Conservation (phyloP, 2,329 filamentous ascomycete genomes). For the Dryadomyces quercivorus region DNA sequence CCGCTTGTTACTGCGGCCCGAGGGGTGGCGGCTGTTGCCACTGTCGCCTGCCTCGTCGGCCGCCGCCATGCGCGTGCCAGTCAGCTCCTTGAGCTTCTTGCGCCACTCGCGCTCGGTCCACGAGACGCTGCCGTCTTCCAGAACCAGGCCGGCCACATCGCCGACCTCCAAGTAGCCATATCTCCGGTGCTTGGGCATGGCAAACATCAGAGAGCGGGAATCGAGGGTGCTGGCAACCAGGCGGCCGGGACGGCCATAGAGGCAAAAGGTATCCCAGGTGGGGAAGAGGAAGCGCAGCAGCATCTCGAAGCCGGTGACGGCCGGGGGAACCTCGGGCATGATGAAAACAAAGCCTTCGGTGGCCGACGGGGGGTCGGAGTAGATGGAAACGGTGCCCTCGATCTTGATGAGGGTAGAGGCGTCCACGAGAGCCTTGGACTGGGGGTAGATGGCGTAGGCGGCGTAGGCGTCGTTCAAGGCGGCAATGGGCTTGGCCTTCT, state of each 20-base stretch:
- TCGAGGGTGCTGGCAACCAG: slow-evolving; percentile 82
- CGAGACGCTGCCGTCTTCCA: slow-evolving; percentile 58
- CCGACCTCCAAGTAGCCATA: slow-evolving; percentile 86
- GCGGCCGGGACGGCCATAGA: slow-evolving; percentile 82
- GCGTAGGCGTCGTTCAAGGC: slow-evolving; percentile 85
- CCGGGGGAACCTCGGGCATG: slow-evolving; percentile 91
- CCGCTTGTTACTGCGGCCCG: slow-evolving; percentile 45
- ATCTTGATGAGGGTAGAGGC: slow-evolving; percentile 90
- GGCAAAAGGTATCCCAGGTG: slow-evolving; percentile 79
- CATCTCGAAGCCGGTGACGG: slow-evolving; percentile 89
- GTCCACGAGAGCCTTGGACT: slow-evolving; percentile 86
- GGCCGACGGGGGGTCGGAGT: slow-evolving; percentile 62
- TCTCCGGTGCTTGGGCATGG: slow-evolving; percentile 77
- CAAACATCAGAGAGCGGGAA: slow-evolving; percentile 89
- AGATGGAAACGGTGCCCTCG: slow-evolving; percentile 81
- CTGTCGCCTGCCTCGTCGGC: slow-evolving; percentile 35
- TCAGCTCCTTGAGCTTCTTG: slow-evolving; percentile 76
- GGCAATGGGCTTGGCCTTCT: slow-evolving; percentile 82
- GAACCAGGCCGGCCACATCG: slow-evolving; percentile 71
- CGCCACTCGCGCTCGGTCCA: slow-evolving; percentile 91
- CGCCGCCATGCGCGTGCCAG: slow-evolving; percentile 62
- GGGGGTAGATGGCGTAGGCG: slow-evolving; percentile 90
- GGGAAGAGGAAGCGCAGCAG: slow-evolving; percentile 88
- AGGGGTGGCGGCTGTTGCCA: slow-evolving; percentile 34
- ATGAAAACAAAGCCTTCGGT: slow-evolving; percentile 94